Base-by-base conservation (phyloP, 2,329 filamentous ascomycete genomes). In the Alternaria viburni region DNA sequence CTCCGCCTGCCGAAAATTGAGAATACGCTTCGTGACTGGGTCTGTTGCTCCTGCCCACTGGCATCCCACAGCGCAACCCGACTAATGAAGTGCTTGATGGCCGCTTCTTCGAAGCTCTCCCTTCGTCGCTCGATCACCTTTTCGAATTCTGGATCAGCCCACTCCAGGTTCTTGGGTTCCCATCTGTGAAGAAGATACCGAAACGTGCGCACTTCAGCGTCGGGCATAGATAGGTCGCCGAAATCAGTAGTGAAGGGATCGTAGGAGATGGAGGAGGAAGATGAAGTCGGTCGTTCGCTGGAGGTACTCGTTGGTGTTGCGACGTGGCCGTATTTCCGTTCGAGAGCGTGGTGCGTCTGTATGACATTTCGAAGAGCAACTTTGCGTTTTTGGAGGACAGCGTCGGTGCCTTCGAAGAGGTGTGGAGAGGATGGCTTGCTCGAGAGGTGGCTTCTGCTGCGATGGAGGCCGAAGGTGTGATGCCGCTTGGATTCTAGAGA, bases 121-220 rank as follows among this genome's bases (percentile, higher is more conserved):
- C 49, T 59, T n/a, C 54, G 58, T 6, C 63, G 46, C 3, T 54
- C 36, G 2, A 73, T 44, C 13, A 55, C 66, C 10, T 60, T 36
- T 17, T 72, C 70, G 17, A 73, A 69, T 3, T 71, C 67, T 1
- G 63, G 49, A 44, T 74, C 72, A 5, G 28, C 26, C 26, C 26
- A 28, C 4, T 28, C 26, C 25, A 6, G 25, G 26, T 11, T 28
- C 26, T 7, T 28, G 26, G 26, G 26, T 12, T 25, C 71, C 70
- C 70, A 73, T n/a, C 59, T 61, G 21, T 69, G 61, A 4, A 71
- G 62, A 2, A 74, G 55, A 55, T 74, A 71, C 25, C 54, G 60
- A 46, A 73, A 74, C 3, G 69, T 57, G 44, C 71, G 70, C 4
- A 73, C 60, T 63, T 74, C 72, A 49, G 64, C 67, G 25, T 72